phyloP scores from a whole-genome alignment of 2,329 filamentous ascomycete species.

The Epichloe hybrida region DNA sequence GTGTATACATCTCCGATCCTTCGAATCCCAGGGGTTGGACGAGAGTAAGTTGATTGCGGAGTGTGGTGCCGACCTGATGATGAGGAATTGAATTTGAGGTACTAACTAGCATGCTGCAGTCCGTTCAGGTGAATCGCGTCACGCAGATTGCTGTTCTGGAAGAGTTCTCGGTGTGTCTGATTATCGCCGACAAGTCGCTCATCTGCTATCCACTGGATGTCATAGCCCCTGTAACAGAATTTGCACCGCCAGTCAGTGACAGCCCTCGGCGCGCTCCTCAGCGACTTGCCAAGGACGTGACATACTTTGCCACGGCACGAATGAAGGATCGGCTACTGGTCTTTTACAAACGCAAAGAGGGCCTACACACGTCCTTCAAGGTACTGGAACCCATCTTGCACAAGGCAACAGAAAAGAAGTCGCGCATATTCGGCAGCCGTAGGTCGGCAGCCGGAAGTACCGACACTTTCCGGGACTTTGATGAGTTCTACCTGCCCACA shows the following conservation, averaged over 20 bases:
- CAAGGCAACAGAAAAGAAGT: constrained; percentile 75
- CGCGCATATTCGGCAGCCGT: constrained; percentile 50
- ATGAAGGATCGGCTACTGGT: constrained; percentile 96
- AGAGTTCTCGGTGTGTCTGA: constrained; percentile 83
- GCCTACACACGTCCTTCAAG: constrained; percentile 86
- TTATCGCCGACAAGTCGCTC: constrained; percentile 82
- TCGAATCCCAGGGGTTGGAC: constrained; percentile 84
- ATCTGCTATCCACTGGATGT: constrained; percentile 91
- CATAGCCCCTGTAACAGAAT: constrained; percentile 51
- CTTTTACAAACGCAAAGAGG: constrained; percentile 94
- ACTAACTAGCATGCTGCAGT: constrained; percentile 30
- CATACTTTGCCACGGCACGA: constrained; percentile 87
- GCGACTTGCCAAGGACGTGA: constrained; percentile 81
- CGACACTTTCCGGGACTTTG: constrained; percentile 94
- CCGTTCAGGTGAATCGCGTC: constrained; percentile 62
- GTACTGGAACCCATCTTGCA: constrained; percentile 93
- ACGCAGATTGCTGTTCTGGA: constrained; percentile 92
- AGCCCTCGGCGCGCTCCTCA: constrained; percentile 78
- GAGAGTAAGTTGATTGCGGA: constrained; percentile 43
- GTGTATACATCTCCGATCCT: constrained; percentile 79
- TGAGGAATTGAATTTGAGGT: background rate
- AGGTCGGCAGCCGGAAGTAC: constrained; percentile 55
- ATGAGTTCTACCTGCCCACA: constrained; percentile 95
- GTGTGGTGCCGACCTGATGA: background rate
- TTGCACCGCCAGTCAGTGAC: constrained; percentile 50